Percentiles rank a stretch among this genome's conserved stretches.
phyloP scores from a whole-genome alignment of 2,329 filamentous ascomycete species.

The Chaetomium sp. region DNA sequence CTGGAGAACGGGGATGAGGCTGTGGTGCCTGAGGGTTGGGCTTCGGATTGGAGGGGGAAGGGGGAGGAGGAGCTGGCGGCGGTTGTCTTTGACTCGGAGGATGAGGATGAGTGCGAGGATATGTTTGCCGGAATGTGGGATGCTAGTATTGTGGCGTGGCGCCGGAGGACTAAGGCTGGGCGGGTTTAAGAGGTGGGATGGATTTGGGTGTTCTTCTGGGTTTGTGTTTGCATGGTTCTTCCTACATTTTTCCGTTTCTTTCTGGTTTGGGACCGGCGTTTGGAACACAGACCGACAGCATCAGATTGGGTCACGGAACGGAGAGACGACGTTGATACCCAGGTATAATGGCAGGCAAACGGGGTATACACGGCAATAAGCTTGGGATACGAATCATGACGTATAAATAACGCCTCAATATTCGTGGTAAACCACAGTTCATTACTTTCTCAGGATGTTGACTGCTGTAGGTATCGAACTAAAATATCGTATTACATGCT shows the following conservation, averaged over 20 bases:
- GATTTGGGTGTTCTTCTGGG: not conserved
- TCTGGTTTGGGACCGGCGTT: constrained; percentile 2
- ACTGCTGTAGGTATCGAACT: not conserved
- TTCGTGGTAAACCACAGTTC: not conserved
- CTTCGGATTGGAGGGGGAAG: constrained; percentile 20
- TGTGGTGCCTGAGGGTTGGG: not conserved
- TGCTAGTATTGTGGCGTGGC: constrained; percentile 51
- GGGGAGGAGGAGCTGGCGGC: constrained; percentile 26
- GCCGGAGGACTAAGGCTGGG: constrained; percentile 46
- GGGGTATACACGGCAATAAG: not conserved
- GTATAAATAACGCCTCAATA: not conserved
- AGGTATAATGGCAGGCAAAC: not conserved
- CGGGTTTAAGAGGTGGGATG: not conserved
- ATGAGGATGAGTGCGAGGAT: constrained; percentile 69
- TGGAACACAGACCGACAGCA: not conserved
- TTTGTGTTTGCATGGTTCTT: not conserved
- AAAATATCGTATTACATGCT: not conserved
- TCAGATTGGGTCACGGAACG: constrained; percentile 3
- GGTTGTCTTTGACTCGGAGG: constrained; percentile 62
- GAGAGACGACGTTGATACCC: constrained; percentile 16
- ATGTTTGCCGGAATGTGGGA: constrained; percentile 66
- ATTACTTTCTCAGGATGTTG: not conserved
- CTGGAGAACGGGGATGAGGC: constrained; percentile 25
- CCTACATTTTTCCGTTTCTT: constrained; percentile 6
- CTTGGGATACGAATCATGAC: not conserved